Percentiles rank a stretch among this genome's conserved stretches.
phyloP scores from a whole-genome alignment of 805 yeast species.

The Wickerhamiella occidentalis region DNA sequence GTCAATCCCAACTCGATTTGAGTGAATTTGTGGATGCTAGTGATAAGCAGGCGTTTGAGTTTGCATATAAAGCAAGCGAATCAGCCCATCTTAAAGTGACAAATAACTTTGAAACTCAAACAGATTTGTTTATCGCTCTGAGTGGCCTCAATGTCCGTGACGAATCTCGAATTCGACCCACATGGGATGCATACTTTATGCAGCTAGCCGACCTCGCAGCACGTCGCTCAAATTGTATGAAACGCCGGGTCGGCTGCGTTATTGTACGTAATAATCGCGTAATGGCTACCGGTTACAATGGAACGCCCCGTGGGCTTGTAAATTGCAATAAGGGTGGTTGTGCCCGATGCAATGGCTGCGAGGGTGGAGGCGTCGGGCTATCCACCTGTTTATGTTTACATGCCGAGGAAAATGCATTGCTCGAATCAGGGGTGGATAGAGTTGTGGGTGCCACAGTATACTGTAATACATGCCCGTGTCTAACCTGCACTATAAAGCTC shows the following conservation, averaged over 20 bases:
- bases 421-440: conserved; percentile 89
- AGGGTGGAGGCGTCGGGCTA: conserved; percentile 55
- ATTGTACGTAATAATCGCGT: conserved; percentile 76
- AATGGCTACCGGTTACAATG: conserved; percentile 93
- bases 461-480: conserved; percentile 93
- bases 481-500: conserved; percentile 90
- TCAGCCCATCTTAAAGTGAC: conserved; percentile 45
- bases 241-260: conserved; percentile 93
- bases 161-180: conserved; percentile 60
- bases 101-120: conserved; percentile 35
- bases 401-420: conserved; percentile 92
- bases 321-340: conserved; percentile 98
- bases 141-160: conserved; percentile 37
- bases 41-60: conserved; percentile 26
- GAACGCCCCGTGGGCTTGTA: conserved; percentile 78
- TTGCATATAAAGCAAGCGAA: conserved; percentile 25
- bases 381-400: conserved; percentile 87
- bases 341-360: conserved; percentile 55
- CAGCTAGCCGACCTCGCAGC: conserved; percentile 87
- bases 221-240: conserved; percentile 88
- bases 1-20: conserved; percentile 17
- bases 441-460: conserved; percentile 56
- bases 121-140: conserved; percentile 32
- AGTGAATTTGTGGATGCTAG: conserved; percentile 31
- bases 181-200: conserved; percentile 97